These are phyloP conservation scores for Anethum foeniculum DNA, from an alignment of 140 eudicot species.

Conservation along the genomic window DNA sequence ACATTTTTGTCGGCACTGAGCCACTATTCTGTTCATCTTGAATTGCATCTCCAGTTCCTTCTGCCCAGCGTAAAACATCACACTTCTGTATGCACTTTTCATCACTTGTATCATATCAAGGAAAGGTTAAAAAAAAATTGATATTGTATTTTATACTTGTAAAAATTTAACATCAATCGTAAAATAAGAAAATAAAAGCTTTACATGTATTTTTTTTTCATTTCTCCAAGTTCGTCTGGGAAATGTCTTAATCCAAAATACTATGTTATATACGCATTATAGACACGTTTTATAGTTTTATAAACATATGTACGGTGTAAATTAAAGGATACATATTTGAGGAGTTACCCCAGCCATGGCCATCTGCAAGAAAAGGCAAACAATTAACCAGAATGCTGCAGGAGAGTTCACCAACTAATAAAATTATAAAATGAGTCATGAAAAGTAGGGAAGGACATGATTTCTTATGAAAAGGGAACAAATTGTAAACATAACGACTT, in stretches of 20 bases:
- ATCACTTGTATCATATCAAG: constrained; percentile 59
- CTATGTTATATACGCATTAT: not conserved
- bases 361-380: constrained; percentile 43
- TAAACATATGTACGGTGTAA: not conserved
- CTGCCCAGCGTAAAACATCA: constrained; percentile 84
- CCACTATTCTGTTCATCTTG: constrained; percentile 77
- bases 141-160: not conserved
- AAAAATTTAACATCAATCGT: not conserved
- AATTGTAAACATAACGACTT: not conserved
- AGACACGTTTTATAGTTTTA: not conserved
- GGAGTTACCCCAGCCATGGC: constrained; percentile 90
- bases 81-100: constrained; percentile 87
- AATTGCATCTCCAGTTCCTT: constrained; percentile 89
- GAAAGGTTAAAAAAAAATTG: constrained; percentile 21
- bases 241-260: not conserved
- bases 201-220: not conserved
- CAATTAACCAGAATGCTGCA: constrained; percentile 22
- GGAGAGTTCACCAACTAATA: constrained; percentile 1
- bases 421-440: constrained; percentile 1
- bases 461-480: not conserved
- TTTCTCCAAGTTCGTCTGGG: not conserved
- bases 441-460: constrained; percentile 11
- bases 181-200: not conserved
- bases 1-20: constrained; percentile 78
- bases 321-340: constrained; percentile 70